Evolutionary conservation across 164 flowering plant species (phyloP), one percentile per base, ranked within the genome.

Genomic region (Kingdonia uniflora): DNA sequence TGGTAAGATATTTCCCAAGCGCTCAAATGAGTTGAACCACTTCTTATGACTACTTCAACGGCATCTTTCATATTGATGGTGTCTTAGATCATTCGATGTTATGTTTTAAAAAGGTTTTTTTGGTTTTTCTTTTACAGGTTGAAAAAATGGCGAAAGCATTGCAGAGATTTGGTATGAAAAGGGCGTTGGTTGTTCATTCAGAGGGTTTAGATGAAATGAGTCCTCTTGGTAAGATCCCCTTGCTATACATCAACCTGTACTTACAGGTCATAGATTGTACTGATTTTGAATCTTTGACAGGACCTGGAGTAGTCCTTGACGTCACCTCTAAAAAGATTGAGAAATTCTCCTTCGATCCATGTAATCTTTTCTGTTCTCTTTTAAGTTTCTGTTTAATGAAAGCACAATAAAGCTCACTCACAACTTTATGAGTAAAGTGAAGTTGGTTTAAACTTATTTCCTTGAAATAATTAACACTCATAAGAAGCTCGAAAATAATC

Each of bases 171-270:
- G 97, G 95, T 48, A 75, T 84, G 95, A 76, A 78, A 69, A 84
- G 95, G 67, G 90, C 87, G 42, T 64, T 88, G 42, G 95, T 83
- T 39, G 92, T 89, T 54, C 97, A 89, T 56, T 84, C 95, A 14
- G 82, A 80, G 63, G 94, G 97, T 54, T 63, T 89, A 41, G 97
- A 89, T 71, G 97, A 86, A 70, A 84, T 89, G 75, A 89, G 95
- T 57, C 95, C 97, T 10, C 81, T 86, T 53, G 95, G 95, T 86
- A 45, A 67, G 69, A 41, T 41, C 12, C 12, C 11, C n/a, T 41
- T 41, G 12, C 17, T 41, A 10, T 4, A 41, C 5, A 3, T 16
- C 15, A 41, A 14, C 1, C 11, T 16, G 4, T 41, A 41, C 44
- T 41, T 41, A 16, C 44, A 41, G 95, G 96, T 40, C 84, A 91